Conservation (phyloP, 176 grass and related monocot species). For the Triticum dicoccoides region DNA sequence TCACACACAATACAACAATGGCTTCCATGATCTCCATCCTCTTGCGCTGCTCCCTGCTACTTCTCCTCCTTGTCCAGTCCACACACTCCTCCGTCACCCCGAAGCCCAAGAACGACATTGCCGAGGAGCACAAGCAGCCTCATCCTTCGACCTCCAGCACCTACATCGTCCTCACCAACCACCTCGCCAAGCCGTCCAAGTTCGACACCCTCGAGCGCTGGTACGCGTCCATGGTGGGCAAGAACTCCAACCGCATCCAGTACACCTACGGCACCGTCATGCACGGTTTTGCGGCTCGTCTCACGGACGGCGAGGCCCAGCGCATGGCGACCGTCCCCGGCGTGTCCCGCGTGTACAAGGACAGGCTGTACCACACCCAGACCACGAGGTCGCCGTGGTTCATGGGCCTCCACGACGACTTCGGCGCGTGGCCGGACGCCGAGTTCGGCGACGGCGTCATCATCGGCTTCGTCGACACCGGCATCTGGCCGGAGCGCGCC, state of each 20-base stretch:
- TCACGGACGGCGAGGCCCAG: slow-evolving; percentile 28
- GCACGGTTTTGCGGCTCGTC: slow-evolving; percentile 37
- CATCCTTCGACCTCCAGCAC: background rate
- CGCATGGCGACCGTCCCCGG: slow-evolving; percentile 13
- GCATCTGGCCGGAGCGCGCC: slow-evolving; percentile 46
- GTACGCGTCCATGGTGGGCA: slow-evolving; percentile 42
- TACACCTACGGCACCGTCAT: slow-evolving; percentile 51
- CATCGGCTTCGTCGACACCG: slow-evolving; percentile 51
- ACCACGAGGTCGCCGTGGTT: slow-evolving; percentile 53
- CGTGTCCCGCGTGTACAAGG: slow-evolving; percentile 33
- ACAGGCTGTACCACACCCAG: background rate
- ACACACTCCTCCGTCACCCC: background rate
- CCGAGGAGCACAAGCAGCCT: background rate
- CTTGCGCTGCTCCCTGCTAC: background rate
- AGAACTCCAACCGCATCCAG: background rate
- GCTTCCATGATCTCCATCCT: background rate
- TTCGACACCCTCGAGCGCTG: slow-evolving; percentile 27
- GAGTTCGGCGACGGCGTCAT: slow-evolving; percentile 42
- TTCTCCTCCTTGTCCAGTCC: background rate
- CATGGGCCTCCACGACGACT: slow-evolving; percentile 27
- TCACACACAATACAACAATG: slow-evolving; percentile 1
- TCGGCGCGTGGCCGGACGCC: slow-evolving; percentile 30
- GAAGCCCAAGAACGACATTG: background rate
- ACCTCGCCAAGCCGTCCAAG: slow-evolving; percentile 25
- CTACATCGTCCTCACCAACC: slow-evolving; percentile 44